Base-by-base conservation (phyloP, 495 filamentous ascomycete species). In the Aeminium ludgeri region DNA sequence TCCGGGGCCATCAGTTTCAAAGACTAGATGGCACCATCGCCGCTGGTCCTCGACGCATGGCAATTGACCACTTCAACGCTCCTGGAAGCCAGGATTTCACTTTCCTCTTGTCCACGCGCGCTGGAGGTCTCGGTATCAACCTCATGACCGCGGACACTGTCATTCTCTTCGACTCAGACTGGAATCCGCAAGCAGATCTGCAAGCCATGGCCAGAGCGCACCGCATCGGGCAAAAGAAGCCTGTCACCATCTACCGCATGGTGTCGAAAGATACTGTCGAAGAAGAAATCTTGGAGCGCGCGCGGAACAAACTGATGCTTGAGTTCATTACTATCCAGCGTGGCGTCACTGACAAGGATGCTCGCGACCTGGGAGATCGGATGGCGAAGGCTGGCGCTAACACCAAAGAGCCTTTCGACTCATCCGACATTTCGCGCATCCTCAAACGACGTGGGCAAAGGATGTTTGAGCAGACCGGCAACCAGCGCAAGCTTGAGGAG, bases 181-280 rank as follows among this genome's bases (percentile, higher is more conserved):
- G 91, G 91, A 99, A 99, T 45, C 89, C 89, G 11, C 89, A 99
- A 56, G 89, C 89, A 0, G 89, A 99, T 67, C 64, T 99, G 40
- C 89, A 99, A 51, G 89, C 89, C 15, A 99, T 99, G 89, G 87
- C 89, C 33, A 76, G 89, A 50, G 91, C 91, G 35, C 91, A 99
- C 60, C 79, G 89, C 51, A 99, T 99, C 41, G 89, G 89, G 1
- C 89, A 99, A 60, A 92, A 86, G 53, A 84, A 74, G 40, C 86
- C 91, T 29, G 89, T 99, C 43, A 95, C 76, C 49, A 82, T 99
- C 23, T 99, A 95, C 53, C 74, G 89, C 20, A 66, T 99, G 17
- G 87, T 96, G 8, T 89, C 89, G 3, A 95, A 94, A 53, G 89
- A 99, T 56, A 96, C 91, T 0, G 84, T 99, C 25, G 89, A 99